Conservation (phyloP, 805 yeast genomes). For the Pichia manshurica region DNA sequence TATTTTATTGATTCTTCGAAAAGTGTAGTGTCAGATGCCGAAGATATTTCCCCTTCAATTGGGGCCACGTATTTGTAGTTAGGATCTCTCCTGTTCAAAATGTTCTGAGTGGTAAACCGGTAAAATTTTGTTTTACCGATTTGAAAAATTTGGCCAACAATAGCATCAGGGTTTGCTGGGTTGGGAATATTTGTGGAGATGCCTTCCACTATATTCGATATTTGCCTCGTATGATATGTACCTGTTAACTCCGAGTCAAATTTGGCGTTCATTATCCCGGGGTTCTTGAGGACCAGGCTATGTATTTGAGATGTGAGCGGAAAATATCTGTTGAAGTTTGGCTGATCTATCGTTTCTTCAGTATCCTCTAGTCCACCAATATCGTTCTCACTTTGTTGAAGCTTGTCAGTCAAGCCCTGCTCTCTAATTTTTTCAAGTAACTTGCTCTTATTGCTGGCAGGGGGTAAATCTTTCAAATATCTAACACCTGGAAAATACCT, state of each 20-base stretch:
- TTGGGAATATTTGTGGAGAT: constrained; percentile 21
- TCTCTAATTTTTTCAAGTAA: constrained; percentile 13
- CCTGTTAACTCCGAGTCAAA: constrained; percentile 50
- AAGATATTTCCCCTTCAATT: neutral
- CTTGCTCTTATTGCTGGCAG: constrained; percentile 7
- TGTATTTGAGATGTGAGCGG: constrained; percentile 64
- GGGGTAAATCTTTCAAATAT: constrained; percentile 22
- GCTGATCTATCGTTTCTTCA: constrained; percentile 21
- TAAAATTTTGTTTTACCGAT: constrained; percentile 70
- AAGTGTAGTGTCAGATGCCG: constrained; percentile 2
- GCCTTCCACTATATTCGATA: constrained; percentile 13
- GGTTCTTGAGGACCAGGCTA: constrained; percentile 36
- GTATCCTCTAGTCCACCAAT: constrained; percentile 20
- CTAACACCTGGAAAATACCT: constrained; percentile 23
- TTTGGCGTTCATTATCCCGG: constrained; percentile 59
- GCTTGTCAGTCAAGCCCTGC: neutral
- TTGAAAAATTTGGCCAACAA: constrained; percentile 14
- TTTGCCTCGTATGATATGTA: constrained; percentile 13
- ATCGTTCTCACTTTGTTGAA: constrained; percentile 32
- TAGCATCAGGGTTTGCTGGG: constrained; percentile 13
- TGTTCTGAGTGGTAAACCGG: constrained; percentile 33
- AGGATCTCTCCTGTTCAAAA: constrained; percentile 9
- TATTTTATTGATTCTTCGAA: constrained; percentile 12
- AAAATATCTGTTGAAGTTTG: constrained; percentile 34
- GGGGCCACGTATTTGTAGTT: neutral